Evolutionary conservation across 768 basidiomycete species (phyloP).

Genomic region (button mushroom (Agaricus bisporus)): DNA sequence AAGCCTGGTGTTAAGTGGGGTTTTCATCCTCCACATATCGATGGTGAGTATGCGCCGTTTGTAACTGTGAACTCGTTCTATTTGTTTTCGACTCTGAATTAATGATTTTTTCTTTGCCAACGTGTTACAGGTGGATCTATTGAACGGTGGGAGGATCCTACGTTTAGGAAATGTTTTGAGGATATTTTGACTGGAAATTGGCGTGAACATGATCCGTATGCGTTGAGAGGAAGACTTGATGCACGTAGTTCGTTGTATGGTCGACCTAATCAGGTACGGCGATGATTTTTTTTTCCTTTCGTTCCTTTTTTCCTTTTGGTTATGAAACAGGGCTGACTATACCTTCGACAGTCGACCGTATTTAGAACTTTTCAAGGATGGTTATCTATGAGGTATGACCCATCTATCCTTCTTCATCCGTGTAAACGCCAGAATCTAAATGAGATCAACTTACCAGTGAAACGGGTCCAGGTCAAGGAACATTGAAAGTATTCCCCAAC

Average conservation of each 20-base stretch:
- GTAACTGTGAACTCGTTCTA: not conserved
- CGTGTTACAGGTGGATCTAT: constrained; percentile 28
- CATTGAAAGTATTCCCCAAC: constrained; percentile 62
- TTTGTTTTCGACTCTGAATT: not conserved
- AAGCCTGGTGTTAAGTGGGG: constrained; percentile 57
- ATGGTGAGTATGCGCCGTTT: constrained; percentile 22
- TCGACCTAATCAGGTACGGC: constrained; percentile 39
- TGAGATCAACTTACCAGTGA: constrained; percentile 29
- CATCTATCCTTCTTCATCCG: not conserved
- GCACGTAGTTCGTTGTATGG: constrained; percentile 63
- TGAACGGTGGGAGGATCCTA: constrained; percentile 68
- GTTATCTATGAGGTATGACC: constrained; percentile 55
- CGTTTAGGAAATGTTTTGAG: constrained; percentile 52
- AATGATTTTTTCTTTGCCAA: not conserved
- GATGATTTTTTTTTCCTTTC: not conserved
- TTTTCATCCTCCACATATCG: constrained; percentile 37
- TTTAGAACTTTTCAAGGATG: constrained; percentile 75
- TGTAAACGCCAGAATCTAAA: not conserved
- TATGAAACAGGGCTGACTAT: not conserved
- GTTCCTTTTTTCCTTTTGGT: not conserved
- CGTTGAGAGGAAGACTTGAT: constrained; percentile 49
- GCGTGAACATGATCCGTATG: constrained; percentile 62
- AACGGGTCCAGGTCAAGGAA: constrained; percentile 65
- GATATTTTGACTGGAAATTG: constrained; percentile 59
- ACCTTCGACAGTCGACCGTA: constrained; percentile 31